phyloP scores from a whole-genome alignment of 202 grass and related monocot species.

The Cymbopogon flexuosus region DNA sequence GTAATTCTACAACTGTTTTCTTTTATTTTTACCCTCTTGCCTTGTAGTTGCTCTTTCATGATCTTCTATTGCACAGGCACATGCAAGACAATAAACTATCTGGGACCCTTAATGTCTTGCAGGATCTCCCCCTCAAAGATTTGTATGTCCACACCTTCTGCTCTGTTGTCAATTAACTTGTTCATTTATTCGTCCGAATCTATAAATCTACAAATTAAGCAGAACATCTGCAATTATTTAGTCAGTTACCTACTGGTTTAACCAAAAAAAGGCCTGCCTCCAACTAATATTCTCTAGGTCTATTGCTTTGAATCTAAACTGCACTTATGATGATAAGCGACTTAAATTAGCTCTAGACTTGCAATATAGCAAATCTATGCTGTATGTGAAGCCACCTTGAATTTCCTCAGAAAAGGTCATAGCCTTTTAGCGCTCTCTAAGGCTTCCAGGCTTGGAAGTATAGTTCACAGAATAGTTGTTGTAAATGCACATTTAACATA shows the following conservation, averaged over 20 bases:
- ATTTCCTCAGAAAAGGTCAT: conserved; percentile 8
- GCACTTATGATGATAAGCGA: not conserved
- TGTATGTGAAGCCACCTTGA: not conserved
- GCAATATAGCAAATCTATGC: not conserved
- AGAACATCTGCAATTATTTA: conserved; percentile 20
- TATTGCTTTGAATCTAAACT: conserved; percentile 2
- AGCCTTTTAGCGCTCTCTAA: conserved; percentile 5
- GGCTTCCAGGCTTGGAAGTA: not conserved
- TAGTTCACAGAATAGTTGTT: not conserved
- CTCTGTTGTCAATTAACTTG: conserved; percentile 13
- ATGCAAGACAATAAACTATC: conserved; percentile 79
- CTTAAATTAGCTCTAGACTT: conserved; percentile 8
- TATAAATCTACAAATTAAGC: not conserved
- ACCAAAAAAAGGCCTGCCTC: not conserved
- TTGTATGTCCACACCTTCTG: conserved; percentile 53
- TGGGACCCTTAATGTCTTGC: conserved; percentile 72
- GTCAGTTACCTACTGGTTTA: conserved; percentile 1
- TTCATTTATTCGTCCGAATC: conserved; percentile 20
- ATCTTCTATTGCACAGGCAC: conserved; percentile 54
- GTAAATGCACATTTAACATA: not conserved
- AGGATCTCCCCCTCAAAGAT: conserved; percentile 86
- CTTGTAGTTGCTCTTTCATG: conserved; percentile 15
- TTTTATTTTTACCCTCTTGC: conserved; percentile 1
- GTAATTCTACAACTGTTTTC: conserved; percentile 50
- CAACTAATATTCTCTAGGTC: not conserved